Base-by-base conservation (phyloP, 495 filamentous ascomycete genomes). In the Neurospora sp. region DNA sequence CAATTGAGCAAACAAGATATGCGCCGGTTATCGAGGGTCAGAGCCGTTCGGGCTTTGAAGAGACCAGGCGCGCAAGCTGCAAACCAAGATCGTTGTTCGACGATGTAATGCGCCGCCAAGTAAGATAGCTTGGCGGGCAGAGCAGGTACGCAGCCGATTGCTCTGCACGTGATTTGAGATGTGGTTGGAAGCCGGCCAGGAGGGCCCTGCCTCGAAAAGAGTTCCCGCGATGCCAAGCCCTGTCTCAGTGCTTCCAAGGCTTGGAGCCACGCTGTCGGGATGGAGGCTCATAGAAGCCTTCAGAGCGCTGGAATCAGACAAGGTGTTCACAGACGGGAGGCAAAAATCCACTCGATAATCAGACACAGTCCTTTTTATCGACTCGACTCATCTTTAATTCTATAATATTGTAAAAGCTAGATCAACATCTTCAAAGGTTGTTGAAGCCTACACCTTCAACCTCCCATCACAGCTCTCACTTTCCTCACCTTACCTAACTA, bases 321-420 rank as follows among this genome's bases (percentile, higher is more conserved):
- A 35, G 27, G 39, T 42, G 9, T 31, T 20, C 27, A 71, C 39
- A 72, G 72, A 37, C 35, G 35, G 35, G 35, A 73, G 75, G 73
- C 70, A 38, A 76, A 78, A 53, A 71, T 39, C 53, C 22, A 47
- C 31, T 71, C 12, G 12, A 35, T 14, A 0, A 3, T 8, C 38
- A 20, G 39, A 42, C 73, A 79, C 76, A 80, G 78, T 76, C 79
- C 79, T 80, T 80, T 80, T 74, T 74, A 74, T 3, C 12, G 35
- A 37, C 75, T 80, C 72, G 73, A 77, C 47, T 77, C 74, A 75
- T 75, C 31, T 31, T 71, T 8, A 1, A 44, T 53, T 27, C n/a
- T 71, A n/a, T 12, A 31, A 31, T 31, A 31, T 2, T 31, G 27
- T 31, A 31, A 31, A 31, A 31, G 27, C 2, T 31, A 31, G 27